phyloP scores from a whole-genome alignment of 345 rosid genomes.

The Hibiscus trionum region DNA sequence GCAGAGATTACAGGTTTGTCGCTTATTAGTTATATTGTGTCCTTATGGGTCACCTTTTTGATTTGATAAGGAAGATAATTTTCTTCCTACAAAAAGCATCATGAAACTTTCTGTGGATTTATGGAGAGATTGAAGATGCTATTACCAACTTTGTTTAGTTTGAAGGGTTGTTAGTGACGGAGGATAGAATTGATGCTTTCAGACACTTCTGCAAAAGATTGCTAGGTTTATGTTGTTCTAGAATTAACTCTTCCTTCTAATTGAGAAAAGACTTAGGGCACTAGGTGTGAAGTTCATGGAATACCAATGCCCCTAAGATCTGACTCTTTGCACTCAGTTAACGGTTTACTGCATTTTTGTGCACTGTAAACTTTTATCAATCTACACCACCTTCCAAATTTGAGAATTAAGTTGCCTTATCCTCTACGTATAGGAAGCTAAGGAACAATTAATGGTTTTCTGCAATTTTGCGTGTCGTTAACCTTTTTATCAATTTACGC shows the following conservation, averaged over 20 bases:
- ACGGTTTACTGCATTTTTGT: not conserved
- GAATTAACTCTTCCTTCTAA: not conserved
- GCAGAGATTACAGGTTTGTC: slow-evolving; percentile 72
- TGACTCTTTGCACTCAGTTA: not conserved
- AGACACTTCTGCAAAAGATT: not conserved
- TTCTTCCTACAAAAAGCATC: not conserved
- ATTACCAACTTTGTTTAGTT: not conserved
- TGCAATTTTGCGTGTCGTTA: not conserved
- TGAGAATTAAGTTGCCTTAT: slow-evolving; percentile 14
- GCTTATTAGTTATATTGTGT: not conserved
- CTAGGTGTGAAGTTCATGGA: not conserved
- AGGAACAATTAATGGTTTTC: slow-evolving; percentile 16
- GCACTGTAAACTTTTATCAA: not conserved
- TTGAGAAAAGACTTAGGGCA: not conserved
- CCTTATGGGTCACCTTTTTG: not conserved
- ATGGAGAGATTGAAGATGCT: slow-evolving; percentile 1
- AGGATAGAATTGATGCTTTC: not conserved
- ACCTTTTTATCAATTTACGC: not conserved
- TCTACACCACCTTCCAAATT: not conserved
- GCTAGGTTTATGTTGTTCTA: not conserved
- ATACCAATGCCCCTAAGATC: not conserved
- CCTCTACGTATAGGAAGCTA: slow-evolving; percentile 52
- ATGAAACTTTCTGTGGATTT: not conserved
- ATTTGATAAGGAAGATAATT: not conserved
- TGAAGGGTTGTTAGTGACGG: not conserved